These are phyloP conservation scores for Oryza nivara DNA, from an alignment of 176 grass and related monocot genomes.

Conservation along the genomic window DNA sequence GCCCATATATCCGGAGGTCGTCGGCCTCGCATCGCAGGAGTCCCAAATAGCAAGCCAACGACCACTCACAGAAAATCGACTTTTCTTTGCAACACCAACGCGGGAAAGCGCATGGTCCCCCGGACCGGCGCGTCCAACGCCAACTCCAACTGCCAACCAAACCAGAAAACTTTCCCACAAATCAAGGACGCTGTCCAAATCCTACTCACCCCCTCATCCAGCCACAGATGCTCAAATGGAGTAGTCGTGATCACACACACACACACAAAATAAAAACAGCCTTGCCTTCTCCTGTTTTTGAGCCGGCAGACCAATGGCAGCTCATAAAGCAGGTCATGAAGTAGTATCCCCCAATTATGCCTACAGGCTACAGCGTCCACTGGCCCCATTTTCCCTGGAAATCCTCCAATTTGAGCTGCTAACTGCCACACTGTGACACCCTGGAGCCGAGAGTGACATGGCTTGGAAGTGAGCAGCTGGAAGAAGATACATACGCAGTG, in stretches of 20 bases:
- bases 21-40: not conserved
- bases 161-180: slow-evolving; percentile 23
- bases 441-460: slow-evolving; percentile 14
- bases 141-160: slow-evolving; percentile 15
- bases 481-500: not conserved
- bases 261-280: not conserved
- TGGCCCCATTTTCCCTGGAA: not conserved
- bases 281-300: not conserved
- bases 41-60: slow-evolving; percentile 25
- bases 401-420: not conserved
- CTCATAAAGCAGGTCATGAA: not conserved
- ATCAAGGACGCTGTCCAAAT: not conserved
- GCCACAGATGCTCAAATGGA: slow-evolving; percentile 5
- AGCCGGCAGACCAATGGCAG: not conserved
- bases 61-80: slow-evolving; percentile 2
- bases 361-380: not conserved
- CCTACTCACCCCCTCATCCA: not conserved
- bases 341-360: not conserved
- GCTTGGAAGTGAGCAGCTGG: not conserved
- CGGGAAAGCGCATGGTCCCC: slow-evolving; percentile 37
- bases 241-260: not conserved
- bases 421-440: slow-evolving; percentile 9
- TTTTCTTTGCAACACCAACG: not conserved
- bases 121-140: not conserved
- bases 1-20: too few relatives aligned